Evolutionary conservation across 257 asterid genomes (phyloP).

Genomic region (Ehretia macrophylla): DNA sequence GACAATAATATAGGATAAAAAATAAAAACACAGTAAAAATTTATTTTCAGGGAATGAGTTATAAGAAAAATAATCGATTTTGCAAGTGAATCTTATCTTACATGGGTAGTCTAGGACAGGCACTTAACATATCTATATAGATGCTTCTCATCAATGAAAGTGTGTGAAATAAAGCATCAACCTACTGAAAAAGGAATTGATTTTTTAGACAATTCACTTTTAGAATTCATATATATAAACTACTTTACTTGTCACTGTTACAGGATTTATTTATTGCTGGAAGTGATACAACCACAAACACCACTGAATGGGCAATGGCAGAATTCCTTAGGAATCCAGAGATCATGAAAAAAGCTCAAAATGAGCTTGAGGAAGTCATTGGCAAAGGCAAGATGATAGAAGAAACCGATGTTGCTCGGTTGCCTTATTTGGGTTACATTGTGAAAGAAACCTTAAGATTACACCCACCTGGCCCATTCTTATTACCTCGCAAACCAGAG

Average conservation of each 20-base stretch:
- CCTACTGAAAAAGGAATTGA: too few relatives aligned
- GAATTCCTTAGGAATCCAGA: conserved; percentile 21
- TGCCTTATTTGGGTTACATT: conserved; percentile 25
- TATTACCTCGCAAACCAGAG: conserved; percentile 25
- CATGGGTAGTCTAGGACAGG: too few relatives aligned
- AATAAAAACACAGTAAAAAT: too few relatives aligned
- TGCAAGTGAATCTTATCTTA: too few relatives aligned
- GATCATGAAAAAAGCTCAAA: conserved; percentile 23
- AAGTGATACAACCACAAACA: conserved; percentile 22
- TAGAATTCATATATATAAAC: too few relatives aligned
- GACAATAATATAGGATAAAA: too few relatives aligned
- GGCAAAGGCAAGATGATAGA: conserved; percentile 20
- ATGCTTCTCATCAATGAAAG: too few relatives aligned
- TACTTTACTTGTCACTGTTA: background rate
- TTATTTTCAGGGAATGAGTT: too few relatives aligned
- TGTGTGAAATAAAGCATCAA: too few relatives aligned
- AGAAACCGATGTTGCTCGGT: conserved; percentile 13
- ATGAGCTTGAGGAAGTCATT: conserved; percentile 22
- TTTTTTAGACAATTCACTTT: too few relatives aligned
- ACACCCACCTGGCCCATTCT: conserved; percentile 24
- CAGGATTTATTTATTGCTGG: conserved; percentile 35
- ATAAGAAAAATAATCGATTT: too few relatives aligned
- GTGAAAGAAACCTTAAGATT: conserved; percentile 28
- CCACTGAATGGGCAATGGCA: conserved; percentile 31
- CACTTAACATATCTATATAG: too few relatives aligned